Evolutionary conservation across 2,329 filamentous ascomycete genomes (phyloP), one percentile per base, ranked within the genome.

Genomic region (Epichloe uncinata): DNA sequence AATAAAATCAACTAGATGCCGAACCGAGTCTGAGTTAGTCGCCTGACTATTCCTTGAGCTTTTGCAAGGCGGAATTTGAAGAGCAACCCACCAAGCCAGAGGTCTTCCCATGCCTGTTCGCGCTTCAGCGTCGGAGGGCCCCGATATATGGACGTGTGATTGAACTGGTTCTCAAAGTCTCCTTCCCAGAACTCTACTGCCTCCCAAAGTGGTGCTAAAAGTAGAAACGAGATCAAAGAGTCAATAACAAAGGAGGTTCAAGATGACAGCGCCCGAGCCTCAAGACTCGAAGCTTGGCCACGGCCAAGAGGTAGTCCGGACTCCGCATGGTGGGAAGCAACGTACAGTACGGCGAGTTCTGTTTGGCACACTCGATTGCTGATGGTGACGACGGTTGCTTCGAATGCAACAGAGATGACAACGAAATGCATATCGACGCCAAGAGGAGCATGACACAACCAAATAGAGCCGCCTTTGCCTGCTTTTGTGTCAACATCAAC

Each of bases 131-230:
- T 48, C 15, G 47, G 47, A 37, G 47, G 47, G 2, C 47, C 47
- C 9, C 33, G 47, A 26, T 42, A 48, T 22, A 36, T 36, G 12
- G 47, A 48, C 33, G 47, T 16, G n/a, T 42, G 47, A 18, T 40
- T 37, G 13, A 48, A 48, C 20, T 48, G 30, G 37, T 48, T 48
- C 13, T 42, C 40, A 18, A 48, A 48, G 22, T 48, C 42, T 8
- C 47, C 47, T 11, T 48, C 47, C 47, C 47, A 48, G 47, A 42
- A 48, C 38, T 48, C 47, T 6, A 48, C 47, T 22, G 47, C 47
- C n/a, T 48, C 47, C 47, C 47, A 48, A 13, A 48, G 16, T 5
- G 47, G 47, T 5, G 47, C 47, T 48, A 11, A 30, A 30, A 4
- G 3, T 9, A 20, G 38, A 40, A 40, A 12, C 20, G 41, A 33